Evolutionary conservation across 805 yeast genomes (phyloP).

Genomic region (Candida germanica): DNA sequence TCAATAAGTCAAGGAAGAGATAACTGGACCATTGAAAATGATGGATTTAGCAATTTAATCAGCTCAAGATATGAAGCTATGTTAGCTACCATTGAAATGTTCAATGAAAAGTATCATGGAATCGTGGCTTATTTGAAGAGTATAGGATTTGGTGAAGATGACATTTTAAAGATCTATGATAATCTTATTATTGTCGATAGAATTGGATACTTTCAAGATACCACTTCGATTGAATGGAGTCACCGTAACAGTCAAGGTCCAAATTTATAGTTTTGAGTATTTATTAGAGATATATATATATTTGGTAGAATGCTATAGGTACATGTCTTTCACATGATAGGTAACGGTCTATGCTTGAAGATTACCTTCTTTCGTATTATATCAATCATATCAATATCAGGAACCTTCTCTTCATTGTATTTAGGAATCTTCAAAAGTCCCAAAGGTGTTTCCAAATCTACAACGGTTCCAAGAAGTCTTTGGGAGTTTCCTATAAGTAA

Average conservation of each 20-base stretch:
- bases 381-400: conserved; percentile 52
- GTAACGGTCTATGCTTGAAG: conserved; percentile 69
- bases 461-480: conserved; percentile 60
- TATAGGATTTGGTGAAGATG: conserved; percentile 47
- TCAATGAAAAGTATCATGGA: conserved; percentile 54
- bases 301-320: too few species aligned
- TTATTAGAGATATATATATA: background rate
- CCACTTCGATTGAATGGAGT: conserved; percentile 9
- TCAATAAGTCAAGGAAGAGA: conserved; percentile 31
- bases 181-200: conserved; percentile 22
- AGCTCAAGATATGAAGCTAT: conserved; percentile 68
- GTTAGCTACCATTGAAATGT: conserved; percentile 56
- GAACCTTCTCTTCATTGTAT: conserved; percentile 14
- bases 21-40: conserved; percentile 41
- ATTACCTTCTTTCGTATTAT: conserved; percentile 56
- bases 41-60: conserved; percentile 59
- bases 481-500: conserved; percentile 68
- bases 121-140: conserved; percentile 45
- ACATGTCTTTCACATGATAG: conserved; percentile 57
- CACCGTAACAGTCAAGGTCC: conserved; percentile 7
- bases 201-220: conserved; percentile 5
- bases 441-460: conserved; percentile 59
- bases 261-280: background rate
- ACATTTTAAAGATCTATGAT: conserved; percentile 25
- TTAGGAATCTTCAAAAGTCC: conserved; percentile 44